These are phyloP conservation scores for Botrytis squamosa DNA, from an alignment of 2,329 filamentous ascomycete species.

Conservation along the genomic window DNA sequence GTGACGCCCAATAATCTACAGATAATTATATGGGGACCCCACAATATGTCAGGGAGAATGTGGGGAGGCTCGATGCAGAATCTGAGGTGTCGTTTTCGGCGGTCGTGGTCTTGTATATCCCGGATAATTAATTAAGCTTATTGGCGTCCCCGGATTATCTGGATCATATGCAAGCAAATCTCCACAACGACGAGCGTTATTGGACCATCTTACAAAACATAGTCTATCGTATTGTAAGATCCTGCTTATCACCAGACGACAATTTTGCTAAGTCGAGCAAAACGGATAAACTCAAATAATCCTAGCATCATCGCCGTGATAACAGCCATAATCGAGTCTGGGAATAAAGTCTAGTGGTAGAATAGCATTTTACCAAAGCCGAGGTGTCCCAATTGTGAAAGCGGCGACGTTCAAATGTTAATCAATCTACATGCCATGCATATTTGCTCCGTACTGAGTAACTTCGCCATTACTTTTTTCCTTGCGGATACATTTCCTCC, in stretches of 20 bases:
- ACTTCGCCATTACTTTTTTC: conserved; percentile 12
- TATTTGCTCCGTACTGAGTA: not conserved
- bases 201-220: no score
- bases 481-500: not conserved
- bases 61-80: conserved; percentile 7
- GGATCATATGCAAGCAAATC: not conserved
- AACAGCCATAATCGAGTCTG: not conserved
- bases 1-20: not conserved
- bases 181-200: not conserved
- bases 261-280: not conserved
- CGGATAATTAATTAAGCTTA: conserved; percentile 12
- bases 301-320: not conserved
- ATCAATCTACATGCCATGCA: not conserved
- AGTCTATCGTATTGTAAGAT: not conserved
- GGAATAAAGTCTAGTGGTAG: not conserved
- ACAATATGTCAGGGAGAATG: conserved; percentile 10
- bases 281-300: not conserved
- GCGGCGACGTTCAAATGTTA: not conserved
- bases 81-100: not conserved
- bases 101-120: conserved; percentile 5
- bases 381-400: not conserved
- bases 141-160: conserved; percentile 8
- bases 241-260: conserved; percentile 6
- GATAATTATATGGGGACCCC: conserved; percentile 10
- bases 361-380: not conserved